Conservation (phyloP, 805 yeast species). For the Starmerella potacharoeniae region DNA sequence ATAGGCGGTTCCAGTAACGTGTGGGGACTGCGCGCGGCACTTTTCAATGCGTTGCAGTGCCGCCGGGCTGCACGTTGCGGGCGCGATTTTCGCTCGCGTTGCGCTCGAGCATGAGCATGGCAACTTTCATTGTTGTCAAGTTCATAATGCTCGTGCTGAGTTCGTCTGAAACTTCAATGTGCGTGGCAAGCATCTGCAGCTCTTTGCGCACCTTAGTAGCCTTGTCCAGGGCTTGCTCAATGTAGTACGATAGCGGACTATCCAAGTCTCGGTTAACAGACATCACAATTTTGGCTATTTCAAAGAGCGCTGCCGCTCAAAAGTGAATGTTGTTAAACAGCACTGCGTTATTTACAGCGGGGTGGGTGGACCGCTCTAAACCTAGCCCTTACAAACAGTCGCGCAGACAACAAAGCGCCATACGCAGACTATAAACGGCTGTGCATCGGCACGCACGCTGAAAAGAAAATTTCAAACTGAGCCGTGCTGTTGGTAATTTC, state of each 20-base stretch:
- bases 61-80: background rate
- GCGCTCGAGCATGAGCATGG: background rate
- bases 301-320: too few species aligned
- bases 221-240: background rate
- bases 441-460: too few species aligned
- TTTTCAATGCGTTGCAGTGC: background rate
- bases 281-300: background rate
- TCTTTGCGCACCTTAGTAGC: background rate
- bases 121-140: slow-evolving; percentile 1
- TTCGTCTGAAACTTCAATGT: background rate
- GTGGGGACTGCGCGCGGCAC: background rate
- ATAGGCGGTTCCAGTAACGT: too few species aligned
- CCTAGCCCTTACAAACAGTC: background rate
- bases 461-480: too few species aligned
- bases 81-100: background rate
- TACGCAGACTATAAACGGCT: too few species aligned
- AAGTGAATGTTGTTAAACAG: too few species aligned
- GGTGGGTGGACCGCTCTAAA: background rate
- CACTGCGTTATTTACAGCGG: background rate
- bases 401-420: too few species aligned
- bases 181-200: background rate
- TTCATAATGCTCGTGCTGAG: background rate
- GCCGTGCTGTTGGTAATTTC: too few species aligned
- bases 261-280: background rate
- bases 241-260: background rate